A percentile compares a stretch with the other conserved stretches of the same genome.
These are phyloP conservation scores for Gremmenia infestans DNA, from an alignment of 2,329 filamentous ascomycete species.

Conservation along the genomic window DNA sequence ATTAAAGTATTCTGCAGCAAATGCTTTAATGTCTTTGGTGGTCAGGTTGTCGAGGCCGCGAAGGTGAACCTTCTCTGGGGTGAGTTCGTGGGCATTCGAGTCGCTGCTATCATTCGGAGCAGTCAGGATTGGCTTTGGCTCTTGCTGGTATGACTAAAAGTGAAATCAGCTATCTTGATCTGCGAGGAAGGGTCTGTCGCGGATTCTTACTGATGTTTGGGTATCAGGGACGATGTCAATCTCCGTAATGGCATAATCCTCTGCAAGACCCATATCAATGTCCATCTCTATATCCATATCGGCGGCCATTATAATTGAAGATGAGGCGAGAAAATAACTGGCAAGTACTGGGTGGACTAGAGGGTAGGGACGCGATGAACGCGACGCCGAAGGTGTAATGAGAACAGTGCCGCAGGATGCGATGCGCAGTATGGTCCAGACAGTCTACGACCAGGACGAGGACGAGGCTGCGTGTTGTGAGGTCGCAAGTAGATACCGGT, in stretches of 20 bases:
- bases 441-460: background rate
- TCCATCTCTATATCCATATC: slow-evolving; percentile 74
- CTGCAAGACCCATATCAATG: slow-evolving; percentile 56
- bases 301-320: slow-evolving; percentile 22
- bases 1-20: slow-evolving; percentile 63
- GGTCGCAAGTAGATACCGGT: too few species aligned
- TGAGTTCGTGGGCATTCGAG: slow-evolving; percentile 20
- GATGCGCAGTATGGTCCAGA: background rate
- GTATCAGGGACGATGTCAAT: slow-evolving; percentile 19
- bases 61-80: slow-evolving; percentile 50
- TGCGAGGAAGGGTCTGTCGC: background rate
- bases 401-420: background rate
- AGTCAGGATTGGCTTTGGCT: slow-evolving; percentile 18
- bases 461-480: too few species aligned
- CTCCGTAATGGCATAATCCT: slow-evolving; percentile 21
- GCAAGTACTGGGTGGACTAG: background rate
- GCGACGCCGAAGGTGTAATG: background rate
- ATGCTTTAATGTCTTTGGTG: slow-evolving; percentile 73
- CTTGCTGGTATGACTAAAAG: slow-evolving; percentile 15
- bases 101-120: slow-evolving; percentile 24
- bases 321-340: background rate
- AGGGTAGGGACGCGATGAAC: background rate
- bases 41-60: slow-evolving; percentile 77
- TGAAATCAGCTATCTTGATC: slow-evolving; percentile 9
- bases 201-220: slow-evolving; percentile 4